A percentile compares a stretch with the other conserved stretches of the same genome.
Conservation (phyloP, 1,139 yeast species). For the Yamadazyma triangularis region DNA sequence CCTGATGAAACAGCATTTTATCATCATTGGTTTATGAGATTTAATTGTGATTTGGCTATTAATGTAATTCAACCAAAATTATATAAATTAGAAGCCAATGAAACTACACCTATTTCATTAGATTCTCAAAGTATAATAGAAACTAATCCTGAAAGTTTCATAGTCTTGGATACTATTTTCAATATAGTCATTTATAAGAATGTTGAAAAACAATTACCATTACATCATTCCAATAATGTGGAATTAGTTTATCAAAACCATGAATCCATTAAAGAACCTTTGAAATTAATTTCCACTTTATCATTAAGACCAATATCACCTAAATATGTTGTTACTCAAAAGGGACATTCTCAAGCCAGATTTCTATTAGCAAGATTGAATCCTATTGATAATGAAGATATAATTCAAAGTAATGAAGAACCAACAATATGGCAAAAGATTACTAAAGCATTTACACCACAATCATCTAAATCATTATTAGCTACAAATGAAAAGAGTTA, state of each 20-base stretch:
- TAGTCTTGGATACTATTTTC: conserved; percentile 30
- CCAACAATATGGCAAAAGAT: conserved; percentile 2
- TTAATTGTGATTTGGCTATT: conserved; percentile 14
- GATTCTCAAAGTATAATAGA: conserved; percentile 16
- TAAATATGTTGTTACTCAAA: conserved; percentile 25
- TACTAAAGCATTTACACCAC: neutral
- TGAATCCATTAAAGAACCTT: conserved; percentile 9
- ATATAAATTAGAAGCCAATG: conserved; percentile 9
- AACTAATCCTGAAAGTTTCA: conserved; percentile 12
- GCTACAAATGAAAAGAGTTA: conserved; percentile 4
- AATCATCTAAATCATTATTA: neutral
- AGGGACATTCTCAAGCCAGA: conserved; percentile 32
- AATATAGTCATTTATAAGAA: conserved; percentile 21
- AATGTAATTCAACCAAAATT: conserved; percentile 26
- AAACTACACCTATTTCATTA: conserved; percentile 12
- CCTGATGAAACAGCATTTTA: conserved; percentile 43
- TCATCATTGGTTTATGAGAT: conserved; percentile 27
- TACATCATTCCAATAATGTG: conserved; percentile 34
- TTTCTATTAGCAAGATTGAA: conserved; percentile 26
- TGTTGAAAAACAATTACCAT: conserved; percentile 12
- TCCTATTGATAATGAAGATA: conserved; percentile 13
- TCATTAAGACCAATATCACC: conserved; percentile 12
- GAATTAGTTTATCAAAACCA: conserved; percentile 13
- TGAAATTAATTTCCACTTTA: conserved; percentile 12
- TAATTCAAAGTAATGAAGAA: conserved; percentile 2